Percentiles rank a stretch among this genome's conserved stretches.
Evolutionary conservation across 139 green algal species (phyloP).

Genomic region (Chlamydomonas sp.): DNA sequence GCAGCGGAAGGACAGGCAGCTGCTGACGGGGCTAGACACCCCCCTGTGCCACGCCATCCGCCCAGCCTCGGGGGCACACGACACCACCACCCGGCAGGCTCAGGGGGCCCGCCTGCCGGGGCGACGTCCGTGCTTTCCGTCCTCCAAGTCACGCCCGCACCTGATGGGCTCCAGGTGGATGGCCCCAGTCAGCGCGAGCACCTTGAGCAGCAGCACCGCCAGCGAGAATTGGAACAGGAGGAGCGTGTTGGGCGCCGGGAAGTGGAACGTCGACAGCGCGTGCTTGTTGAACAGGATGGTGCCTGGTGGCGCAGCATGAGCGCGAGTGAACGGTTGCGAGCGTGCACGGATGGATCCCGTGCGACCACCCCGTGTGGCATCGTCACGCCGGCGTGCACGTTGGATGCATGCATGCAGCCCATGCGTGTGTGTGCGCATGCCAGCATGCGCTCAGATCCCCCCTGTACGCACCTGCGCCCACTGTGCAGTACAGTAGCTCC

Average conservation of each 20-base stretch:
- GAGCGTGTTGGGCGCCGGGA: slow-evolving; percentile 35
- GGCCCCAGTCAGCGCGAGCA: slow-evolving; percentile 17
- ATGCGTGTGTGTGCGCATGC: neutral
- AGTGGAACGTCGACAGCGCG: slow-evolving; percentile 27
- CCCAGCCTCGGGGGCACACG: no score
- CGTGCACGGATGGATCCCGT: neutral
- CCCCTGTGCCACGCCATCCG: no score
- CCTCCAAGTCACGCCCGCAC: no score
- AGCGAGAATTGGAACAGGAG: slow-evolving; percentile 35
- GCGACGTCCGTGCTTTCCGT: no score
- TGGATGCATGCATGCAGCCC: neutral
- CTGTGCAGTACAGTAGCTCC: slow-evolving; percentile 14
- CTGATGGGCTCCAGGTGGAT: slow-evolving; percentile 26
- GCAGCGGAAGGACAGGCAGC: no score
- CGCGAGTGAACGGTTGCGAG: neutral
- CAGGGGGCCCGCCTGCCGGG: no score
- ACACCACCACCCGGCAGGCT: no score
- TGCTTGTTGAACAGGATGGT: slow-evolving; percentile 49
- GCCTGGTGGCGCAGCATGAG: slow-evolving; percentile 6
- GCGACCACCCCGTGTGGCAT: neutral
- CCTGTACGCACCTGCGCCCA: slow-evolving; percentile 9
- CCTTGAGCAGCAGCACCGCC: slow-evolving; percentile 25
- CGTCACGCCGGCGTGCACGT: neutral
- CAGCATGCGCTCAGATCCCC: neutral
- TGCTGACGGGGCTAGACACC: no score